Conservation (phyloP, 345 rosid species). For the Balakata baccata region DNA sequence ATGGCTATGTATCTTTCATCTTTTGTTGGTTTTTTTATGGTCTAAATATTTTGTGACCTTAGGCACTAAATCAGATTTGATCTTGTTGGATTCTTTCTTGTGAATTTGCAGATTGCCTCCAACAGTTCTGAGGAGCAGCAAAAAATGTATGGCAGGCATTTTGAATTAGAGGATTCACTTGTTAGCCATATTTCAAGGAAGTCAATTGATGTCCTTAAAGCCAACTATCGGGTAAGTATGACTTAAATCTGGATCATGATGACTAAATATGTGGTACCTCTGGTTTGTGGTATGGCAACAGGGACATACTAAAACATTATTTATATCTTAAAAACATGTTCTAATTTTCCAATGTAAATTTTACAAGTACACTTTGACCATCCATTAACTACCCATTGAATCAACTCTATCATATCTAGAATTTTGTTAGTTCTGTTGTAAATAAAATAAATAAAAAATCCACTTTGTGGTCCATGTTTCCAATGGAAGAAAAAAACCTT, state of each 20-base stretch:
- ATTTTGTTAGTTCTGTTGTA: too few species aligned
- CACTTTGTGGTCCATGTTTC: background rate
- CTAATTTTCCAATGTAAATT: background rate
- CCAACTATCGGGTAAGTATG: constrained; percentile 66
- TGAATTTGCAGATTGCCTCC: constrained; percentile 54
- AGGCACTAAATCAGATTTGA: background rate
- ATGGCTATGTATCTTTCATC: constrained; percentile 7
- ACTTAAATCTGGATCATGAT: background rate
- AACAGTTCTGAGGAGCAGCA: constrained; percentile 77
- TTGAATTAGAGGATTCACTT: constrained; percentile 78
- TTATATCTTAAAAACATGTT: background rate
- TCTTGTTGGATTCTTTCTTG: constrained; percentile 4
- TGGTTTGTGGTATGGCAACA: background rate
- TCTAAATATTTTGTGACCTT: background rate
- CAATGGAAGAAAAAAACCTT: background rate
- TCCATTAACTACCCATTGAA: too few species aligned
- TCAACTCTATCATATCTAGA: too few species aligned
- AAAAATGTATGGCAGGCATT: constrained; percentile 88
- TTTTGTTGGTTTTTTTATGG: background rate
- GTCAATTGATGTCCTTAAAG: constrained; percentile 79
- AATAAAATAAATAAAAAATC: too few species aligned
- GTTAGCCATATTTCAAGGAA: constrained; percentile 83
- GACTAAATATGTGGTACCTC: background rate
- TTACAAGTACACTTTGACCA: too few species aligned
- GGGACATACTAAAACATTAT: background rate